Conservation (phyloP, 768 basidiomycete species). For the Lyophyllum semitale region DNA sequence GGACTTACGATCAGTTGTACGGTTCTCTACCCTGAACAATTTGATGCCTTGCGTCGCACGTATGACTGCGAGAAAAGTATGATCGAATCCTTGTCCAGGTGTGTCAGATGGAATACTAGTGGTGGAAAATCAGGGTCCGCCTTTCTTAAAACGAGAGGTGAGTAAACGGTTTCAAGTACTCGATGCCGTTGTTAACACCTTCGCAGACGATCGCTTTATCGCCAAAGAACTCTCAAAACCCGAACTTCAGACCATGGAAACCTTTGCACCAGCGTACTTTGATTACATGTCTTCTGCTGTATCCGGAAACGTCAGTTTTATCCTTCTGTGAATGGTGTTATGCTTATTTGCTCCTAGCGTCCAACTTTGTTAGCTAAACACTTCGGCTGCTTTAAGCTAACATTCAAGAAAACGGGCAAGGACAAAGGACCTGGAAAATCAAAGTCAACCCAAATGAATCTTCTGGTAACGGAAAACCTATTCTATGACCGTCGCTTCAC, state of each 20-base stretch:
- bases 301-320: slow-evolving; percentile 66
- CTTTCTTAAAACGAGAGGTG: slow-evolving; percentile 93
- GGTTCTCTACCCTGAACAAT: slow-evolving; percentile 95
- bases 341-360: slow-evolving; percentile 50
- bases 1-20: slow-evolving; percentile 91
- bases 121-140: slow-evolving; percentile 98
- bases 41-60: slow-evolving; percentile 87
- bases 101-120: slow-evolving; percentile 93
- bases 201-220: slow-evolving; percentile 93
- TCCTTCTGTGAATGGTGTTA: slow-evolving; percentile 7
- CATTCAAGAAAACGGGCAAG: slow-evolving; percentile 79
- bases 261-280: slow-evolving; percentile 96
- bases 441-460: slow-evolving; percentile 89
- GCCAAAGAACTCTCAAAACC: slow-evolving; percentile 92
- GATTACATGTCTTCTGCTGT: slow-evolving; percentile 98
- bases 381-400: slow-evolving; percentile 94
- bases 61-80: slow-evolving; percentile 95
- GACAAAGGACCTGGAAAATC: slow-evolving; percentile 66
- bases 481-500: slow-evolving; percentile 92
- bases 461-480: slow-evolving; percentile 97
- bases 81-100: slow-evolving; percentile 90
- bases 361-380: slow-evolving; percentile 96
- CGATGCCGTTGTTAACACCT: slow-evolving; percentile 3
- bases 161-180: slow-evolving; percentile 11
- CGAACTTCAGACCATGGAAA: slow-evolving; percentile 93